Conservation (phyloP, 257 asterid species). For the Solanum neorickii region DNA sequence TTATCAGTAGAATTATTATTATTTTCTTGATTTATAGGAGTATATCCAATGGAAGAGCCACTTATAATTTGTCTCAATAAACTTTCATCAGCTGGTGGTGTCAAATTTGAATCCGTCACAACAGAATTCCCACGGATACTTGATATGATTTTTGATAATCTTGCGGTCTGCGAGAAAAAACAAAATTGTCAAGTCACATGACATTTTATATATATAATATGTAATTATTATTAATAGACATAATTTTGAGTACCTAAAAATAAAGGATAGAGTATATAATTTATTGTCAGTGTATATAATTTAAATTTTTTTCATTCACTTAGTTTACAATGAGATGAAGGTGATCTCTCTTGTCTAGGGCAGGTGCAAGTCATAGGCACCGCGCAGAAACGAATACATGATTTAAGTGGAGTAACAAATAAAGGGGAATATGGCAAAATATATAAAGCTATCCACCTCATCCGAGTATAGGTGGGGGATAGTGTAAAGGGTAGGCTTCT, state of each 20-base stretch:
- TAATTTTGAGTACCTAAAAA: neutral
- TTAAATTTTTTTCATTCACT: neutral
- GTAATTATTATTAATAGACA: neutral
- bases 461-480: neutral
- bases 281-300: neutral
- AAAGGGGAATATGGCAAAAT: neutral
- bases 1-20: neutral
- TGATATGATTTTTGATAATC: conserved; percentile 14
- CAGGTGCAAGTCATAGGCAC: neutral
- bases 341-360: neutral
- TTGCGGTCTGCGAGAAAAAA: conserved; percentile 19
- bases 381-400: neutral
- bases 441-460: no score
- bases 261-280: neutral
- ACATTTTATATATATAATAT: neutral
- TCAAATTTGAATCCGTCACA: neutral
- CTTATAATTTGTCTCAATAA: conserved; percentile 9
- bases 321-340: neutral
- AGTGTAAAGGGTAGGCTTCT: no score
- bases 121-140: conserved; percentile 17
- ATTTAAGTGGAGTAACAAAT: neutral
- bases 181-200: neutral
- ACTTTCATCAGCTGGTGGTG: neutral
- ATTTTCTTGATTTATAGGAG: neutral
- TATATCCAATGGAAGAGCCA: neutral